Percentiles rank a stretch among this genome's conserved stretches.
phyloP scores from a whole-genome alignment of 805 yeast genomes.

The Starmerella tilneyi region DNA sequence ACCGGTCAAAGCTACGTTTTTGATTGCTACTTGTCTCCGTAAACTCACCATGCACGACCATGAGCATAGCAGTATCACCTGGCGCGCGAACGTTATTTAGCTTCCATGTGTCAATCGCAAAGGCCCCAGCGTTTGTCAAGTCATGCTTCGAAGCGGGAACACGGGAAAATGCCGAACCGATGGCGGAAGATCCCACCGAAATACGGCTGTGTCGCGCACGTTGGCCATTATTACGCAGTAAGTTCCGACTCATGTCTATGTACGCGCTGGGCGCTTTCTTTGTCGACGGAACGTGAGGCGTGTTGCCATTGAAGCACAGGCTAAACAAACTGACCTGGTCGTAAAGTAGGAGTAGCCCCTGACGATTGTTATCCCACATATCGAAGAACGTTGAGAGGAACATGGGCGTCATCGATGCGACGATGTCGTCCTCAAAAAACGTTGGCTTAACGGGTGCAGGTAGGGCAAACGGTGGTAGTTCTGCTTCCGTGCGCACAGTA shows the following conservation, averaged over 20 bases:
- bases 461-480: conserved; percentile 33
- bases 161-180: conserved; percentile 48
- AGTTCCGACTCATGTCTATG: conserved; percentile 35
- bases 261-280: conserved; percentile 1
- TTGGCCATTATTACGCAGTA: conserved; percentile 48
- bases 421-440: conserved; percentile 70
- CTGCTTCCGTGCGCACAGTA: conserved; percentile 61
- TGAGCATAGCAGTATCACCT: conserved; percentile 63
- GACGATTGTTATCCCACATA: conserved; percentile 72
- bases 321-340: conserved; percentile 81
- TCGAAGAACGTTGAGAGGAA: conserved; percentile 67
- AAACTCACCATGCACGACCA: conserved; percentile 75
- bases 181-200: conserved; percentile 57
- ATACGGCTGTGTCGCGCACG: conserved; percentile 46
- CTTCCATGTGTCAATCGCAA: conserved; percentile 63
- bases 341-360: conserved; percentile 60
- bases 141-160: conserved; percentile 75
- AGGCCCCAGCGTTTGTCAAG: conserved; percentile 52
- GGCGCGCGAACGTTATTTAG: conserved; percentile 42
- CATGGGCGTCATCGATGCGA: conserved; percentile 61
- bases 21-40: conserved; percentile 45
- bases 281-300: conserved; percentile 39
- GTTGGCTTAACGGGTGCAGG: conserved; percentile 42
- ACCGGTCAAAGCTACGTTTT: conserved; percentile 75
- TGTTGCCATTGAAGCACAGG: conserved; percentile 58